A percentile compares a stretch with the other conserved stretches of the same genome.
phyloP scores from a whole-genome alignment of 768 basidiomycete species.

The Trametes meyenii region DNA sequence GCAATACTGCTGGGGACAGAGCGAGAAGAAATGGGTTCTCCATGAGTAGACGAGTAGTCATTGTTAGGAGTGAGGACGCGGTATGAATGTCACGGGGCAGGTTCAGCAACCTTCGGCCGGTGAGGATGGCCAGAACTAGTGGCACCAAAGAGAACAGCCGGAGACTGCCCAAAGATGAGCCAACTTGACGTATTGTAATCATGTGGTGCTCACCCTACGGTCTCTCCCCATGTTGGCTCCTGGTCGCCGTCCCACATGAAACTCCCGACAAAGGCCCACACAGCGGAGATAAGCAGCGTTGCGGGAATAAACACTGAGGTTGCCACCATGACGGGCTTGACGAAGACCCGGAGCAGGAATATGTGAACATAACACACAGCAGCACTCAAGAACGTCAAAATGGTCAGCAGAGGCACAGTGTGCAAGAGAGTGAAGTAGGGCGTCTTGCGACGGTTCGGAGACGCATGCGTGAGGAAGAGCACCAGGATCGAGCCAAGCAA shows the following conservation, averaged over 20 bases:
- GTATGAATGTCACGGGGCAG: conserved; percentile 73
- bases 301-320: conserved; percentile 78
- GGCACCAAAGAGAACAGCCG: conserved; percentile 80
- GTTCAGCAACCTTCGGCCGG: conserved; percentile 69
- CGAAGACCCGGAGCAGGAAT: conserved; percentile 76
- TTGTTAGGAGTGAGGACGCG: conserved; percentile 56
- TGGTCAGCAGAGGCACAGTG: conserved; percentile 75
- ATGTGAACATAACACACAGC: conserved; percentile 74
- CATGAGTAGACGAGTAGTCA: conserved; percentile 72
- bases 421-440: conserved; percentile 76
- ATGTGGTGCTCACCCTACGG: conserved; percentile 60
- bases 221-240: conserved; percentile 81
- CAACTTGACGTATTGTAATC: conserved; percentile 1
- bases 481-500: conserved; percentile 65
- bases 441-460: conserved; percentile 39
- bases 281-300: conserved; percentile 69
- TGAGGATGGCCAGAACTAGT: conserved; percentile 65
- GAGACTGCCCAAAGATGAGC: conserved; percentile 46
- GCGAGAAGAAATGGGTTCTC: conserved; percentile 74
- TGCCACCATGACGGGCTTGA: conserved; percentile 79
- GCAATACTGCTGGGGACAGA: conserved; percentile 73
- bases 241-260: conserved; percentile 59
- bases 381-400: conserved; percentile 73
- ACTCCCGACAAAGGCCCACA: conserved; percentile 84
- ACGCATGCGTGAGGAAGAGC: conserved; percentile 58